phyloP scores from a whole-genome alignment of 257 asterid species.

The Salvia splendens region DNA sequence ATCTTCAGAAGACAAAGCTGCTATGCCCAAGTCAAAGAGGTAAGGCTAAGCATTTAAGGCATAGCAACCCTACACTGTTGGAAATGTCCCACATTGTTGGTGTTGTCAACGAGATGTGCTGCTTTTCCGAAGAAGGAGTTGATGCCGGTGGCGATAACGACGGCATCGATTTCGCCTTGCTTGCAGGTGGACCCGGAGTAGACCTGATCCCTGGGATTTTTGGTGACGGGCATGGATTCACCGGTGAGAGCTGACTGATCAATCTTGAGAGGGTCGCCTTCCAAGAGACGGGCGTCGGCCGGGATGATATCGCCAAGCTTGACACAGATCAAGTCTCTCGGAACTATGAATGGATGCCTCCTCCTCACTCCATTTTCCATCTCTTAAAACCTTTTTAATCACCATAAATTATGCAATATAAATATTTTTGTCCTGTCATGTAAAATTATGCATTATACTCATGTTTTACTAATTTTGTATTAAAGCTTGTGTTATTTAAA shows the following conservation, averaged over 20 bases:
- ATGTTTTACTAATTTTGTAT: no score
- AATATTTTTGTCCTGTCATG: no score
- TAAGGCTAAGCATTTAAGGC: no score
- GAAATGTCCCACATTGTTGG: slow-evolving; percentile 62
- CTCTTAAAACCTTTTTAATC: slow-evolving; percentile 49
- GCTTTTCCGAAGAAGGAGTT: slow-evolving; percentile 63
- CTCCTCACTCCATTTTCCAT: slow-evolving; percentile 54
- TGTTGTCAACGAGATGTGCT: slow-evolving; percentile 61
- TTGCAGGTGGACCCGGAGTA: slow-evolving; percentile 62
- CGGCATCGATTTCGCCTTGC: slow-evolving; percentile 62
- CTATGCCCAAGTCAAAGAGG: no score
- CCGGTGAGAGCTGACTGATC: slow-evolving; percentile 65
- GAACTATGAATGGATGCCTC: slow-evolving; percentile 56
- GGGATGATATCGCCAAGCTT: slow-evolving; percentile 64
- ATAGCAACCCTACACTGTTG: no score
- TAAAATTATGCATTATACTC: no score
- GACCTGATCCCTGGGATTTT: slow-evolving; percentile 48
- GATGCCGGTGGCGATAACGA: slow-evolving; percentile 59
- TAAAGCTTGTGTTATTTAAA: no score
- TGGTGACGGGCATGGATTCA: slow-evolving; percentile 56
- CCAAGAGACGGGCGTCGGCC: slow-evolving; percentile 59
- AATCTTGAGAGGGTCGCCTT: slow-evolving; percentile 58
- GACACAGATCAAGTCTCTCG: slow-evolving; percentile 55
- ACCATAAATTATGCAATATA: no score
- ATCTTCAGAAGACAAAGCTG: no score